These are phyloP conservation scores for Aspergillus jensenii DNA, from an alignment of 2,329 filamentous ascomycete species.

Conservation along the genomic window DNA sequence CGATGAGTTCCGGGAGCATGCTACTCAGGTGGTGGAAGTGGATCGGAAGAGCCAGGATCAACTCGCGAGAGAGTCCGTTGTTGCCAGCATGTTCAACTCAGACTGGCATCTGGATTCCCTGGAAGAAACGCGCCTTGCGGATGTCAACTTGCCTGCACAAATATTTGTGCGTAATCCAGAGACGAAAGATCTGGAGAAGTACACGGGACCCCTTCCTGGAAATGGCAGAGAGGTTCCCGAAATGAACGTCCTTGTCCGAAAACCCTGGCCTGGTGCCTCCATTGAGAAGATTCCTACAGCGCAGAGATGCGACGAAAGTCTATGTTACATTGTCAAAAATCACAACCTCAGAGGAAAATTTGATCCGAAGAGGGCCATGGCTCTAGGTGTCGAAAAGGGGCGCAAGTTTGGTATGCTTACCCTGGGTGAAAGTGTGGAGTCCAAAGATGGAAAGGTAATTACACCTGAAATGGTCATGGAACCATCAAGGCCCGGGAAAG, in stretches of 20 bases:
- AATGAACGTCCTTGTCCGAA: slow-evolving; percentile 69
- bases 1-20: slow-evolving; percentile 47
- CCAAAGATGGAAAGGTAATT: slow-evolving; percentile 65
- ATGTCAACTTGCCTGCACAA: slow-evolving; percentile 67
- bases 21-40: slow-evolving; percentile 7
- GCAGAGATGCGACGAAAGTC: slow-evolving; percentile 62
- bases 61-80: slow-evolving; percentile 59
- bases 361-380: slow-evolving; percentile 62
- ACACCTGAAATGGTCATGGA: slow-evolving; percentile 86
- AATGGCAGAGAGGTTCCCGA: slow-evolving; percentile 54
- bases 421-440: slow-evolving; percentile 62
- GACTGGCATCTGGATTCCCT: slow-evolving; percentile 72
- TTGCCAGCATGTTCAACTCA: slow-evolving; percentile 78
- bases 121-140: slow-evolving; percentile 62
- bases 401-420: slow-evolving; percentile 61
- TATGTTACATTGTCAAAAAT: slow-evolving; percentile 84
- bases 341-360: slow-evolving; percentile 81
- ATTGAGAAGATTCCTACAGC: slow-evolving; percentile 68
- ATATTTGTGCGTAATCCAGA: slow-evolving; percentile 66
- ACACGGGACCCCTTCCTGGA: slow-evolving; percentile 66
- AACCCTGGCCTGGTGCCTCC: slow-evolving; percentile 74
- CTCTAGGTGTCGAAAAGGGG: slow-evolving; percentile 63
- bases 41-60: slow-evolving; percentile 42
- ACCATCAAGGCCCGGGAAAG: slow-evolving; percentile 64
- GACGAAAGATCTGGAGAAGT: slow-evolving; percentile 65